Conservation (phyloP, 441 rosid species). For the Populus tomentosa region DNA sequence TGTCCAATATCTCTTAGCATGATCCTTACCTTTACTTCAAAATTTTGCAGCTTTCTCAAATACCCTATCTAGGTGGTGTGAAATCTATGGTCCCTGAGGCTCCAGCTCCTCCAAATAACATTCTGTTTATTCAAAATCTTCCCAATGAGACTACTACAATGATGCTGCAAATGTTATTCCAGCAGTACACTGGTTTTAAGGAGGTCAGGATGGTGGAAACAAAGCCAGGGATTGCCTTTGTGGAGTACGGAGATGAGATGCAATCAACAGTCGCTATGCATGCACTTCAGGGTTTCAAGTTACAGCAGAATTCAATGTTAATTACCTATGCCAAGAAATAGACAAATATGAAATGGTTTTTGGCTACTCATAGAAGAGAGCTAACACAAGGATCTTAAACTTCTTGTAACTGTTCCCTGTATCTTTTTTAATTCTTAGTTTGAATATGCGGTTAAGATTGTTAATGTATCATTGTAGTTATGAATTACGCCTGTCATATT, state of each 20-base stretch:
- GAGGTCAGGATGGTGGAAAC: conserved; percentile 95
- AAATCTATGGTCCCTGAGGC: conserved; percentile 71
- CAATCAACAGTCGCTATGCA: conserved; percentile 88
- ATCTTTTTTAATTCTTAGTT: not conserved
- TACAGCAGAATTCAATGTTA: conserved; percentile 61
- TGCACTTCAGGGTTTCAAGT: conserved; percentile 75
- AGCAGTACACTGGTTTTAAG: conserved; percentile 75
- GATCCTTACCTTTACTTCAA: not conserved
- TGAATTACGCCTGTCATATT: not conserved
- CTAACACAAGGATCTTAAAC: not conserved
- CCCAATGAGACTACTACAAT: conserved; percentile 78
- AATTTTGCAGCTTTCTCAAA: conserved; percentile 69
- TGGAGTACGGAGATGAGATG: conserved; percentile 82
- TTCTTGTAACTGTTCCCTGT: not conserved
- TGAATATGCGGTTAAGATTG: not conserved
- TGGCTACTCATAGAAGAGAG: conserved; percentile 2
- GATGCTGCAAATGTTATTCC: conserved; percentile 77
- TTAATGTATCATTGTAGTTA: conserved; percentile 1
- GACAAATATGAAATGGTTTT: conserved; percentile 4
- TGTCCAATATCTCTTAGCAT: not conserved
- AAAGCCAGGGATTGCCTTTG: conserved; percentile 95
- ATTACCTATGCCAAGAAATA: conserved; percentile 92
- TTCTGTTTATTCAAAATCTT: conserved; percentile 87
- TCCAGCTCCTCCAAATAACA: conserved; percentile 92
- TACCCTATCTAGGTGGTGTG: conserved; percentile 73